A percentile compares a stretch with the other conserved stretches of the same genome.
phyloP scores from a whole-genome alignment of 192 early-diverging fungal genomes.

The Funneliformis geosporum region DNA sequence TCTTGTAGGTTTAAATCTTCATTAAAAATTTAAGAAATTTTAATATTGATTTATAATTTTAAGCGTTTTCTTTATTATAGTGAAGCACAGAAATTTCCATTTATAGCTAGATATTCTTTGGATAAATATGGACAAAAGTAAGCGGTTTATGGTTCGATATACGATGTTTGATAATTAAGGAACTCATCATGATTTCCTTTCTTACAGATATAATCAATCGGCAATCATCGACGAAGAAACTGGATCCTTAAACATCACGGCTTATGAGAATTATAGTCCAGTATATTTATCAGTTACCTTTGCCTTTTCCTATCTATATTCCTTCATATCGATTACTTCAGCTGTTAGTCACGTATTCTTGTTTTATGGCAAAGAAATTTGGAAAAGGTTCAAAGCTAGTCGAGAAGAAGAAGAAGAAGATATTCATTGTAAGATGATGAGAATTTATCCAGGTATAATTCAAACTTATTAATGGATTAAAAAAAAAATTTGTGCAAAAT shows the following conservation, averaged over 20 bases:
- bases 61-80: background rate
- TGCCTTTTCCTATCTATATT: constrained; percentile 58
- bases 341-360: constrained; percentile 58
- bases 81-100: constrained; percentile 4
- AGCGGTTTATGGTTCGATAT: background rate
- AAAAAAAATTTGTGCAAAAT: no score
- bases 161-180: background rate
- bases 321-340: constrained; percentile 60
- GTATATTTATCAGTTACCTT: constrained; percentile 62
- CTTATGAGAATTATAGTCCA: constrained; percentile 58
- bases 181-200: background rate
- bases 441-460: constrained; percentile 16
- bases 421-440: constrained; percentile 33
- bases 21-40: background rate
- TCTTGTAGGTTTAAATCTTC: constrained; percentile 9
- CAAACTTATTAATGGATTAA: background rate
- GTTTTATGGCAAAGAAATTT: constrained; percentile 62
- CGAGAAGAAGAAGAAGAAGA: constrained; percentile 11
- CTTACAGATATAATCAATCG: constrained; percentile 48
- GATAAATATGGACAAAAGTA: constrained; percentile 18
- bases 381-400: constrained; percentile 37
- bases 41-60: background rate
- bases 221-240: constrained; percentile 44
- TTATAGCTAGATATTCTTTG: background rate
- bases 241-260: constrained; percentile 48